Percentiles rank a stretch among this genome's conserved stretches.
Conservation (phyloP, 768 basidiomycete species). For the Lactarius sp. region DNA sequence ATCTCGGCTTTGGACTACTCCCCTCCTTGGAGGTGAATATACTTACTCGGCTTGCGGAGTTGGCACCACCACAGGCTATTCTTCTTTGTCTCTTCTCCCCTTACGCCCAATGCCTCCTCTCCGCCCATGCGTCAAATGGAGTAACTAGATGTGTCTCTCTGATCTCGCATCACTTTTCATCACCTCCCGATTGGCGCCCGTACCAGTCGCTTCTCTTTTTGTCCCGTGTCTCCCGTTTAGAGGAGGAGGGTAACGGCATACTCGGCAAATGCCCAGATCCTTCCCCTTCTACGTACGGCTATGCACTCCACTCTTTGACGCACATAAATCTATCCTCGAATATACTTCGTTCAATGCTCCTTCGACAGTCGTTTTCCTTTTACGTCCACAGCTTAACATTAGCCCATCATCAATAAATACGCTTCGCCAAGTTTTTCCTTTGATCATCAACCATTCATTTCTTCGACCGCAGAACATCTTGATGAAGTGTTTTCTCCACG, state of each 20-base stretch:
- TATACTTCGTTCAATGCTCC: not conserved
- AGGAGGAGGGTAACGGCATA: constrained; percentile 1
- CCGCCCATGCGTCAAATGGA: constrained; percentile 11
- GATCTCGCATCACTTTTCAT: constrained; percentile 13
- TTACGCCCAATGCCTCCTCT: not conserved
- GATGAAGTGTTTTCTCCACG: not conserved
- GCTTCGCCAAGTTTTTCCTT: not conserved
- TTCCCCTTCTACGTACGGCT: not conserved
- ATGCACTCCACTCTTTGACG: not conserved
- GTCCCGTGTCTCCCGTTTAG: not conserved
- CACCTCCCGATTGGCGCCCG: constrained; percentile 14
- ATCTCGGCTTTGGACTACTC: not conserved
- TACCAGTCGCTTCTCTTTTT: constrained; percentile 6
- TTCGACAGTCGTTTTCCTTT: not conserved
- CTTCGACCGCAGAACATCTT: not conserved
- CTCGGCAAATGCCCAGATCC: not conserved
- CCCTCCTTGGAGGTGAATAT: not conserved
- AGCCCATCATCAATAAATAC: not conserved
- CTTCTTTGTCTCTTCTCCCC: not conserved
- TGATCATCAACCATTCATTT: not conserved
- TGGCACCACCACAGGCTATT: not conserved
- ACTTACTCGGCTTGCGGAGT: not conserved
- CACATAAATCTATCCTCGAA: not conserved
- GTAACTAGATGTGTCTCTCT: constrained; percentile 12
- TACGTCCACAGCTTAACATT: not conserved